Conservation (phyloP, 345 rosid species). For the Fremontodendron californicum region DNA sequence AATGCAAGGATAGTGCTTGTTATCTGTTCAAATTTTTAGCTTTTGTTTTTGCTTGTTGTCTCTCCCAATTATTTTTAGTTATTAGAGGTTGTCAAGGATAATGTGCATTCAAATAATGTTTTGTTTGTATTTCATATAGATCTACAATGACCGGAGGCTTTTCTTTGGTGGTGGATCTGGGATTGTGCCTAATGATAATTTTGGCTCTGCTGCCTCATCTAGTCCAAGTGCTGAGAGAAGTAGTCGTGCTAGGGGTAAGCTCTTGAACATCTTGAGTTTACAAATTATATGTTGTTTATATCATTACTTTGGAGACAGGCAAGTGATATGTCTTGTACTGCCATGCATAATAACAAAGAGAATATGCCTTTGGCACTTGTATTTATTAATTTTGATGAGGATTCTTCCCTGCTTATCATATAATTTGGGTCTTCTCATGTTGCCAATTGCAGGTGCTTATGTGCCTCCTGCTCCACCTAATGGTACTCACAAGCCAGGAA, state of each 20-base stretch:
- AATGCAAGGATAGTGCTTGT: not conserved
- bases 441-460: conserved; percentile 56
- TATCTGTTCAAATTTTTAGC: conserved; percentile 3
- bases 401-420: not conserved
- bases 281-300: not conserved
- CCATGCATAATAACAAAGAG: not conserved
- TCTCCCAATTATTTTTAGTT: not conserved
- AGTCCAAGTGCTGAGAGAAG: conserved; percentile 75
- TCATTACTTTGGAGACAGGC: not conserved
- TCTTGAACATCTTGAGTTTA: not conserved
- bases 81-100: not conserved
- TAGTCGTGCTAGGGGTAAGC: conserved; percentile 72
- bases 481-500: conserved; percentile 85
- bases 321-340: not conserved
- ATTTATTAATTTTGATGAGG: not conserved
- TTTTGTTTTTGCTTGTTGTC: not conserved
- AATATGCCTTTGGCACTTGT: not conserved
- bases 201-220: conserved; percentile 53
- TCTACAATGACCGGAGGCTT: conserved; percentile 87
- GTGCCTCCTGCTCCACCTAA: conserved; percentile 76
- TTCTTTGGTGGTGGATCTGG: conserved; percentile 87
- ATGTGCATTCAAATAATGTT: conserved; percentile 12
- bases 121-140: conserved; percentile 36
- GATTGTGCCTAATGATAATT: conserved; percentile 65
- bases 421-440: not conserved